Evolutionary conservation across 1,139 yeast species (phyloP).

Genomic region (Komagataea norvegica): DNA sequence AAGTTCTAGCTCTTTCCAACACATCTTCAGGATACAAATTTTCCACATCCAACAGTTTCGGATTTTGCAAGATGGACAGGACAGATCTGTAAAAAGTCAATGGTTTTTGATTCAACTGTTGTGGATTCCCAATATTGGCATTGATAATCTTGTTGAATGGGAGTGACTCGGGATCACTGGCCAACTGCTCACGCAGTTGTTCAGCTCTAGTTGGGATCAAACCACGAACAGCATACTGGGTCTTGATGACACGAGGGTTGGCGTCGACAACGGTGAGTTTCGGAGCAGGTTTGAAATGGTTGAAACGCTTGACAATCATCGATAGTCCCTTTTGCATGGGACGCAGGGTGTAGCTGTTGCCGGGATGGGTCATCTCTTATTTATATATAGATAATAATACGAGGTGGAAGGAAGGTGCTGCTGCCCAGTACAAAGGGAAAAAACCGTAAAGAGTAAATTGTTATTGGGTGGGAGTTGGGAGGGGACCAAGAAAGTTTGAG

Average conservation of each 20-base stretch:
- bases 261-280: slow-evolving; percentile 45
- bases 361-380: too few species aligned
- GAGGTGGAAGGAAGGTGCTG: background rate
- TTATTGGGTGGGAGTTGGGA: too few species aligned
- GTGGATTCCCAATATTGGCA: slow-evolving; percentile 97
- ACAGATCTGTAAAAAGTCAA: slow-evolving; percentile 94
- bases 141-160: slow-evolving; percentile 76
- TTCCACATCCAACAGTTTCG: slow-evolving; percentile 48
- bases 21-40: slow-evolving; percentile 61
- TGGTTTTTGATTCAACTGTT: slow-evolving; percentile 90
- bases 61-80: slow-evolving; percentile 78
- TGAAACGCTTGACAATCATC: background rate
- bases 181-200: slow-evolving; percentile 57
- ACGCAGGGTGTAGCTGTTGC: too few species aligned
- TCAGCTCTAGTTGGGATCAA: slow-evolving; percentile 91
- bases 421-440: too few species aligned
- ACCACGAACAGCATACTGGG: slow-evolving; percentile 95
- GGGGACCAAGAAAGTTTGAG: too few species aligned
- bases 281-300: slow-evolving; percentile 25
- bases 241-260: slow-evolving; percentile 70
- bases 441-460: too few species aligned
- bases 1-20: slow-evolving; percentile 55
- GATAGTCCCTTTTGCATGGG: background rate
- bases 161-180: slow-evolving; percentile 47
- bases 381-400: background rate